Evolutionary conservation across 176 grass and related monocot species (phyloP), one percentile per base, ranked within the genome.

Genomic region (Luzula sylvatica): DNA sequence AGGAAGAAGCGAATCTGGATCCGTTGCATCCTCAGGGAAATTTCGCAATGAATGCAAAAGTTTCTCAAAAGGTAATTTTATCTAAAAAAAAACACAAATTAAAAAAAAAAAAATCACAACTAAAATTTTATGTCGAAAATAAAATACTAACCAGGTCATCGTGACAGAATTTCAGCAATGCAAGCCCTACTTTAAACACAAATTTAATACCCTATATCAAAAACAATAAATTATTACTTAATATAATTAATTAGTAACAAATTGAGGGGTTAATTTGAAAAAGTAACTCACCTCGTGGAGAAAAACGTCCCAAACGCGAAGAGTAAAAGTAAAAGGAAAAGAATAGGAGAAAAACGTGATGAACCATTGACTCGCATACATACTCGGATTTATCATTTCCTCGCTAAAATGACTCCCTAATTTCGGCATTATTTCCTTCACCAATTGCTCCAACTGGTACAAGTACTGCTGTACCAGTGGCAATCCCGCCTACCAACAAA

Each of bases 341-440:
- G 92, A 90, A 55, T 98, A 98, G 0, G 72, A 80, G 50, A 90
- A 98, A 75, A 90, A 80, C n/a, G 92, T 90, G 62, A 98, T 90
- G 70, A 96, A 90, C 92, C 92, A 96, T 68, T 89, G 85, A 16
- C 92, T 96, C 38, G 78, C 85, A 74, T 96, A 98, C 92, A 98
- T 98, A 75, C 74, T 90, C 70, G 81, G 85, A 65, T 80, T 90
- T 70, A 98, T 82, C 85, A 90, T 98, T 72, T 98, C 85, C 57
- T 86, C 76, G 69, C 73, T 29, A 77, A 96, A 90, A 76, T 98
- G 85, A 30, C 77, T 63, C 30, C 85, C 92, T 71, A 98, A 68
- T 65, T 86, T 77, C 30, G 92, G 92, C 67, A 98, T 74, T 52
- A 68, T 60, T 26, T 98, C 92, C 12, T 73, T 65, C 52, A 98